phyloP scores from a whole-genome alignment of 371 early-diverging fungal genomes.

The Batkoa obscura region DNA sequence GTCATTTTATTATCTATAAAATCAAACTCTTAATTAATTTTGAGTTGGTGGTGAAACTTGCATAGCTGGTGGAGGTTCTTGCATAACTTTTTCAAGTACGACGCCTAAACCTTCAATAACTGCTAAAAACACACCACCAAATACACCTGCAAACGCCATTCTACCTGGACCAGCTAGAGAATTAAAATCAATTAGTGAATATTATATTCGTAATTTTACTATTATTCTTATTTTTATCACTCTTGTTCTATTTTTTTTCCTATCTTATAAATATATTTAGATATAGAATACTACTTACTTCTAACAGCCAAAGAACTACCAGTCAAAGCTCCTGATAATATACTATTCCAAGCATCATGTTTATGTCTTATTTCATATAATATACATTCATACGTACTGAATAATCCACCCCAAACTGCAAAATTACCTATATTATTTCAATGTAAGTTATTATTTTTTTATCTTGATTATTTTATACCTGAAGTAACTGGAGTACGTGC shows the following conservation, averaged over 20 bases:
- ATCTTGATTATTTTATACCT: conserved; percentile 17
- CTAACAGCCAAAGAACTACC: conserved; percentile 88
- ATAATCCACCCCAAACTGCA: conserved; percentile 95
- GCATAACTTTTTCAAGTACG: conserved; percentile 29
- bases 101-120: conserved; percentile 88
- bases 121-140: conserved; percentile 82
- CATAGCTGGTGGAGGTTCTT: conserved; percentile 7
- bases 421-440: conserved; percentile 39
- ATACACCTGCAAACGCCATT: conserved; percentile 60
- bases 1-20: no score
- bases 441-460: neutral
- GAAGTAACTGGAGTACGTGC: conserved; percentile 86
- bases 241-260: no score
- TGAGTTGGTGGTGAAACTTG: no score
- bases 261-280: neutral
- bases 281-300: conserved; percentile 12
- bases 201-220: no score
- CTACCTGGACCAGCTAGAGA: conserved; percentile 53
- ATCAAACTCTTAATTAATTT: no score
- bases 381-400: conserved; percentile 88
- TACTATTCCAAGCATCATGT: conserved; percentile 94
- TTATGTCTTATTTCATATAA: conserved; percentile 78
- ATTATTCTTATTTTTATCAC: no score
- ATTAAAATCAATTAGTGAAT: neutral
- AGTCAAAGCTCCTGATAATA: conserved; percentile 78